Evolutionary conservation across 129 eudicot species (phyloP), one percentile per base, ranked within the genome.

Genomic region (Solidago caesia): DNA sequence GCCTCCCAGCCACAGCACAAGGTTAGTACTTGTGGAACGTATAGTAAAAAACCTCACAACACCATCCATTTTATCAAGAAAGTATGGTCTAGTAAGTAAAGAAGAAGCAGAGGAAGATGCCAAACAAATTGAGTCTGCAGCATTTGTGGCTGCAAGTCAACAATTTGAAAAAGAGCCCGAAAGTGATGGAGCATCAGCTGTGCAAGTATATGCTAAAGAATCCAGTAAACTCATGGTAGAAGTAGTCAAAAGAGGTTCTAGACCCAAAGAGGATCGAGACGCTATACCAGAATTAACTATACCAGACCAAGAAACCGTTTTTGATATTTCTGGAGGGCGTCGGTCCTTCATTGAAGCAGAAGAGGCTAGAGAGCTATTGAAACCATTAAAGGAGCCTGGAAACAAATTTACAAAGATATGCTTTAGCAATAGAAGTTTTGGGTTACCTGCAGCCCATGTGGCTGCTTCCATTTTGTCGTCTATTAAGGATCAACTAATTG

Each of bases 1-100:
- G 98, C 98, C 98, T 47, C 96, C 96, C 4, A 90, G 96, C 83
- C 79, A 89, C 70, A 88, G 74, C 80, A 92, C 92, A n/a, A 79
- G 98, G 33, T 29, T 64, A 56, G 73, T 86, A 47, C 90, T 92
- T 44, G 88, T 92, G 61, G 92, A 92, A 16, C 73, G 96, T 44
- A 84, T 90, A 80, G 85, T 84, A 26, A 88, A 77, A 74, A 88
- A 88, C 81, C 88, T 92, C 64, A 83, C 92, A 11, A 81, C 83
- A 12, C 87, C 90, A 9, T 84, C 96, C 14, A 73, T 92, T 43
- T 86, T 92, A 71, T 84, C 98, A 26, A 82, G 85, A 44, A 92
- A 90, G 73, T 92, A 89, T 26, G 95, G 98, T 48, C 77, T 82
- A 65, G 44, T 90, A 48, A 80, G 83, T 67, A 76, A 75, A 70